phyloP scores from a whole-genome alignment of 2,329 filamentous ascomycete genomes.

The Exophiala lecanii-corni region DNA sequence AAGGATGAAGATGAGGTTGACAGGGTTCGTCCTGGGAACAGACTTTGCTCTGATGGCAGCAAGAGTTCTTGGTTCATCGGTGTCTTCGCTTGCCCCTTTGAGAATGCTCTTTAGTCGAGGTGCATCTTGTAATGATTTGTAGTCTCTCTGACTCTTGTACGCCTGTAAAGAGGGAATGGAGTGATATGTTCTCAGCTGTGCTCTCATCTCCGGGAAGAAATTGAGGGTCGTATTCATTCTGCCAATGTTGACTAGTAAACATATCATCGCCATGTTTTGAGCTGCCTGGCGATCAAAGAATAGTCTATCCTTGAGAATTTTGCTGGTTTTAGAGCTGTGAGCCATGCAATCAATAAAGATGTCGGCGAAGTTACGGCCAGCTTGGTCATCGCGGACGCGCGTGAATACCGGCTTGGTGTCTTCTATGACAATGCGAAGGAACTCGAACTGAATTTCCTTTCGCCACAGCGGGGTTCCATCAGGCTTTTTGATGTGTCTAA shows the following conservation, averaged over 20 bases:
- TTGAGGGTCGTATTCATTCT: constrained; percentile 99
- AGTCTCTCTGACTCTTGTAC: constrained; percentile 88
- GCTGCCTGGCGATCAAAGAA: constrained; percentile 86
- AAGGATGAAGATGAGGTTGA: constrained; percentile 94
- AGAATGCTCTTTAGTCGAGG: constrained; percentile 94
- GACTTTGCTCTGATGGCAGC: constrained; percentile 69
- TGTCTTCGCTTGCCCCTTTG: constrained; percentile 91
- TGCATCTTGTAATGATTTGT: constrained; percentile 96
- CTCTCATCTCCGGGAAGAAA: constrained; percentile 98
- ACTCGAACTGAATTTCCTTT: constrained; percentile 64
- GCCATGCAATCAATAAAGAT: constrained; percentile 99
- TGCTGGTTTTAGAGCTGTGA: constrained; percentile 97
- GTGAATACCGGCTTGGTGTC: constrained; percentile 70
- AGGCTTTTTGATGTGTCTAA: constrained; percentile 62
- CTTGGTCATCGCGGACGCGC: constrained; percentile 78
- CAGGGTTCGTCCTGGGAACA: constrained; percentile 85
- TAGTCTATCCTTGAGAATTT: constrained; percentile 94
- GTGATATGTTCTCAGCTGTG: constrained; percentile 94
- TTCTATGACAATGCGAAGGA: constrained; percentile 59
- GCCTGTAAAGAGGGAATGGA: constrained; percentile 95
- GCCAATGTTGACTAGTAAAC: constrained; percentile 91
- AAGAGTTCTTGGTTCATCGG: constrained; percentile 75
- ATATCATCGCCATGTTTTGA: constrained; percentile 99
- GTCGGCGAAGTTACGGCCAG: constrained; percentile 76
- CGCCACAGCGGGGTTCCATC: constrained; percentile 63